Evolutionary conservation across 2,329 filamentous ascomycete species (phyloP), one percentile per base, ranked within the genome.

Genomic region (Talaromyces sp.): DNA sequence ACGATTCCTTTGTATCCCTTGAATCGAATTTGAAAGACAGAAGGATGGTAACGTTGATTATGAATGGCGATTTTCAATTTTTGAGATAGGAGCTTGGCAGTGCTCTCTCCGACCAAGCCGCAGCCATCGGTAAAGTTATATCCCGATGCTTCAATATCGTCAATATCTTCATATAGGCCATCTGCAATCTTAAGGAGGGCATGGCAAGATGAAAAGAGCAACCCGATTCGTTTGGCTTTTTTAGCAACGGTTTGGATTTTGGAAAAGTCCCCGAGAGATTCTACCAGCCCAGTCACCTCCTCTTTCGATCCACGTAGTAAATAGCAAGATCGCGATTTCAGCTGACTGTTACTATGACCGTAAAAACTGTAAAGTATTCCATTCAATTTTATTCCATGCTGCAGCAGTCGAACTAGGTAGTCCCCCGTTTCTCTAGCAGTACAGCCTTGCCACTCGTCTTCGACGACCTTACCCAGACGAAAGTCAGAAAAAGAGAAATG

Each of bases 221-320:
- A 2, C 23, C 23, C 23, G 23, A 23, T 23, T 23, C 23, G 23
- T 62, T 80, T 80, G 5, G 74, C 75, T 59, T 77, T 78, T 64
- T 79, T 79, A 4, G 69, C 75, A 1, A 78, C 78, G 2, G 76
- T 76, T 63, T 78, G 78, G 57, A 78, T 73, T 63, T 75, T 77
- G 42, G 70, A 68, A 34, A 79, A 75, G 53, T 79, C 76, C 0
- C 77, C 76, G 42, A 79, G 68, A 0, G 68, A 64, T 55, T 78
- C 72, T 6, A 79, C 67, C 61, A 72, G 76, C 36, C 57, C 36
- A 1, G 69, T 58, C 18, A 78, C 74, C 9, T 70, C 67, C 16
- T 73, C 69, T 60, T 72, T 73, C 6, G 73, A 75, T 75, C 56
- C 69, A 72, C 47, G 78, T 64, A 61, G 76, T 77, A 63, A 76